Evolutionary conservation across 1,284 basidiomycete species (phyloP), one percentile per base, ranked within the genome.

Genomic region (Lentinus polychrous): DNA sequence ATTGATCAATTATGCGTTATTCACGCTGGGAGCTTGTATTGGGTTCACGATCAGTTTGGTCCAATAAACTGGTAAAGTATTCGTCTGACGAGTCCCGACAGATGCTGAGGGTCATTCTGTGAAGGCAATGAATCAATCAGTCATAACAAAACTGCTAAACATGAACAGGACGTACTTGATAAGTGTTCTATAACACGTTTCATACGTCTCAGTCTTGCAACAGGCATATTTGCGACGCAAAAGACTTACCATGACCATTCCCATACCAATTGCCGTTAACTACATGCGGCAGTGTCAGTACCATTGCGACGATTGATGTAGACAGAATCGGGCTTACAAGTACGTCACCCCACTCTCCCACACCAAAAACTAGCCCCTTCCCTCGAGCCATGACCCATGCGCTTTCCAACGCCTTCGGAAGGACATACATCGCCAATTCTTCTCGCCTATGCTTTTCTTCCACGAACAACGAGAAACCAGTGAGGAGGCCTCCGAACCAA

Each of bases 21-120:
- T n/a, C n/a, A n/a, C n/a, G n/a, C n/a, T n/a, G n/a, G n/a, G n/a
- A n/a, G n/a, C n/a, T n/a, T n/a, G n/a, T n/a, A n/a, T n/a, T n/a
- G n/a, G n/a, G n/a, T n/a, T n/a, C n/a, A n/a, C n/a, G n/a, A 31
- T 45, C 32, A 91, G 62, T 91, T 92, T 0, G 92, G 89, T 2
- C 92, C 93, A 57, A 94, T 82, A 52, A 95, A 88, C 63, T 98
- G 94, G 66, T 94, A 97, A 56, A 97, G 61, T 56, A 97, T 81
- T 45, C 86, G 74, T 52, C 92, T 75, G 10, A 97, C 91, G 5
- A 97, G 72, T 0, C 92, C 89, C 0, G 89, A 92, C 23, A 98
- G 74, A 58, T 93, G 85, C 44, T 91, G 81, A 0, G 94, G 94
- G 59, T 92, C 83, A 64, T 94, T 91, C 75, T 94, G 74, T 38